A percentile compares a stretch with the other conserved stretches of the same genome.
Evolutionary conservation across 2,329 filamentous ascomycete genomes (phyloP).

Genomic region (Claviceps pazoutovae): DNA sequence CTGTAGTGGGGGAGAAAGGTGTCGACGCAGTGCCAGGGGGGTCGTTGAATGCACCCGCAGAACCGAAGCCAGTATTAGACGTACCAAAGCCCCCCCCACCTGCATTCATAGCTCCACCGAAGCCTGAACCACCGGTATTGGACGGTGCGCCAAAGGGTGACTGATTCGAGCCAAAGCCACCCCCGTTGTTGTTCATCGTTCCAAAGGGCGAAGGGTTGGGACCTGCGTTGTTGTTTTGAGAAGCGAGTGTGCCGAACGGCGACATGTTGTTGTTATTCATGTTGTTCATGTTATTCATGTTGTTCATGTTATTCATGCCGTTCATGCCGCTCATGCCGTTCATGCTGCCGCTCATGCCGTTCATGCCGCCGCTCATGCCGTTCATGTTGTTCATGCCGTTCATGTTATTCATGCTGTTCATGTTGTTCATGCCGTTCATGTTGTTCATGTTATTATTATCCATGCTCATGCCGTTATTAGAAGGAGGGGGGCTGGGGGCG

Average conservation of each 20-base stretch:
- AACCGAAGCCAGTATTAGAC: constrained; percentile 35
- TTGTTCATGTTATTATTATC: too few relatives aligned
- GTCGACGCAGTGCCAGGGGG: constrained; percentile 55
- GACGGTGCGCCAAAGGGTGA: constrained; percentile 33
- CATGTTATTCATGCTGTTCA: too few relatives aligned
- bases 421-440: too few relatives aligned
- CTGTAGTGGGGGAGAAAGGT: constrained; percentile 54
- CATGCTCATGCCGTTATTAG: too few relatives aligned
- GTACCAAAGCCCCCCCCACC: constrained; percentile 17
- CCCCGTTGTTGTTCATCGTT: constrained; percentile 20
- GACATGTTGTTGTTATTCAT: constrained; percentile 18
- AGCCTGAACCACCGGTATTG: constrained; percentile 29
- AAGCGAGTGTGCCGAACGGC: constrained; percentile 28
- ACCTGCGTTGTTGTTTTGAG: constrained; percentile 15
- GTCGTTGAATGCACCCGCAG: constrained; percentile 27
- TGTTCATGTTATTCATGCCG: too few relatives aligned
- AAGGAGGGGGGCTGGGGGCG: constrained; percentile 12
- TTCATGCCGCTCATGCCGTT: too few relatives aligned
- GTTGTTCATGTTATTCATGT: constrained; percentile 13
- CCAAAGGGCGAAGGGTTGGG: constrained; percentile 27
- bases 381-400: too few relatives aligned
- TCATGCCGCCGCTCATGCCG: too few relatives aligned
- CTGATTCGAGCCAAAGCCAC: constrained; percentile 40
- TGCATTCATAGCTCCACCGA: constrained; percentile 25
- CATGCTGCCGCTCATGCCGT: too few relatives aligned